These are phyloP conservation scores for Clonostachys chloroleuca DNA, from an alignment of 2,329 filamentous ascomycete genomes.

Conservation along the genomic window DNA sequence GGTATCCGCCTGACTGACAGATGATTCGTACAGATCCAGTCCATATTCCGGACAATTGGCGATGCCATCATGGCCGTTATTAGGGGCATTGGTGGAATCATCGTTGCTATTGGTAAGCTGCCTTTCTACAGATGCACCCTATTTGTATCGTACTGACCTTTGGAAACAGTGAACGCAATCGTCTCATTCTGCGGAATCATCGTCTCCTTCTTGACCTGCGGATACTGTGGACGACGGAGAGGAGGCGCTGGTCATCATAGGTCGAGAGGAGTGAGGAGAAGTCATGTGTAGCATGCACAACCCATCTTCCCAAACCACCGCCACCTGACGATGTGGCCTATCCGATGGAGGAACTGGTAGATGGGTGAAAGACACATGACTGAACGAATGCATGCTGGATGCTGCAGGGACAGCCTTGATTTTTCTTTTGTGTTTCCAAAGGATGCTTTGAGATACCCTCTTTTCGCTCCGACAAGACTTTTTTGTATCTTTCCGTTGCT, in stretches of 20 bases:
- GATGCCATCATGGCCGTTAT: conserved; percentile 64
- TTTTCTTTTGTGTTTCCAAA: neutral
- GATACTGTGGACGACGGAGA: conserved; percentile 23
- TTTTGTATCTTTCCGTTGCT: too few species aligned
- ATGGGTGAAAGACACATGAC: neutral
- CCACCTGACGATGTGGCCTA: neutral
- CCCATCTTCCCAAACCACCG: conserved; percentile 1
- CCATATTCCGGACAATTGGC: conserved; percentile 60
- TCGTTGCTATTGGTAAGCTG: conserved; percentile 47
- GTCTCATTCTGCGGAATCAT: conserved; percentile 62
- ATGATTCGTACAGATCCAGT: conserved; percentile 8
- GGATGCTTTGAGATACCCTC: neutral
- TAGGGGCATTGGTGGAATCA: conserved; percentile 59
- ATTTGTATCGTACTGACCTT: too few species aligned
- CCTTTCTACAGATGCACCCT: too few species aligned
- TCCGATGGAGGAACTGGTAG: neutral
- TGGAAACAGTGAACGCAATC: conserved; percentile 49
- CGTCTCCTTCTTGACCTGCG: conserved; percentile 60
- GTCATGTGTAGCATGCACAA: conserved; percentile 2
- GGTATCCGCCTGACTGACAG: neutral
- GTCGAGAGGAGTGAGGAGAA: neutral
- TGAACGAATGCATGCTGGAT: too few species aligned
- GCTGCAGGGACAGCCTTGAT: neutral
- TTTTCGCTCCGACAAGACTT: neutral
- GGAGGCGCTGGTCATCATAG: neutral